Evolutionary conservation across 2,329 filamentous ascomycete species (phyloP).

Genomic region (Botrytis pseudocinerea): DNA sequence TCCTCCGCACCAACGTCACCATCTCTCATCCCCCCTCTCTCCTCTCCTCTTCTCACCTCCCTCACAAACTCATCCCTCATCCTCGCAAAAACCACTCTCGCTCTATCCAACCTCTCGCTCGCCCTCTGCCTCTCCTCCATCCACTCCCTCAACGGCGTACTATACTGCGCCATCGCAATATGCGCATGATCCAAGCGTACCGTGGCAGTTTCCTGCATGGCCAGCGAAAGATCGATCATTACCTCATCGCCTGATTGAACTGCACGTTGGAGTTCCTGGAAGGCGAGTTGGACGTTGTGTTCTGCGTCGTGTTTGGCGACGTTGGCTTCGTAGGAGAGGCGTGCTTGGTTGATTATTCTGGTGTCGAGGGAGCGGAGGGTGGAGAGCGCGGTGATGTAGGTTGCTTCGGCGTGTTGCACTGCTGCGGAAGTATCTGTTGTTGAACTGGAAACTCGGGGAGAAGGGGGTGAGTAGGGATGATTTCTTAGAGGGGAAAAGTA

Average conservation of each 20-base stretch:
- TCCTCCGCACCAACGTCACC: background rate
- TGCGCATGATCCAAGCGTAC: background rate
- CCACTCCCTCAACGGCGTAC: background rate
- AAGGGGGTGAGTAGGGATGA: background rate
- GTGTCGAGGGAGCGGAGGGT: background rate
- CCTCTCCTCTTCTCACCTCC: fast-evolving
- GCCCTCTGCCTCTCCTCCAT: background rate
- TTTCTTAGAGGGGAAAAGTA: background rate
- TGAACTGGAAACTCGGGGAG: background rate
- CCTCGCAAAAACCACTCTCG: background rate
- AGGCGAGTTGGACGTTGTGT: background rate
- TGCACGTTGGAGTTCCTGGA: background rate
- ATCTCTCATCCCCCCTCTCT: too few relatives aligned
- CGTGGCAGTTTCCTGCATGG: background rate
- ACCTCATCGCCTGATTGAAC: background rate
- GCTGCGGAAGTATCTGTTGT: background rate
- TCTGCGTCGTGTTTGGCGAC: background rate
- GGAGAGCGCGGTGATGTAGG: background rate
- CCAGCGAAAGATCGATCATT: background rate
- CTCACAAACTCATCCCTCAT: background rate
- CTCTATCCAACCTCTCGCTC: background rate
- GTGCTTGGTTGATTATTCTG: background rate
- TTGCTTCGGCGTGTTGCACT: background rate
- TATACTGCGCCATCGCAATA: background rate
- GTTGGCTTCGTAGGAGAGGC: background rate